Percentiles rank a stretch among this genome's conserved stretches.
These are phyloP conservation scores for Cochlearia excelsa DNA, from an alignment of 345 rosid genomes.

Conservation along the genomic window DNA sequence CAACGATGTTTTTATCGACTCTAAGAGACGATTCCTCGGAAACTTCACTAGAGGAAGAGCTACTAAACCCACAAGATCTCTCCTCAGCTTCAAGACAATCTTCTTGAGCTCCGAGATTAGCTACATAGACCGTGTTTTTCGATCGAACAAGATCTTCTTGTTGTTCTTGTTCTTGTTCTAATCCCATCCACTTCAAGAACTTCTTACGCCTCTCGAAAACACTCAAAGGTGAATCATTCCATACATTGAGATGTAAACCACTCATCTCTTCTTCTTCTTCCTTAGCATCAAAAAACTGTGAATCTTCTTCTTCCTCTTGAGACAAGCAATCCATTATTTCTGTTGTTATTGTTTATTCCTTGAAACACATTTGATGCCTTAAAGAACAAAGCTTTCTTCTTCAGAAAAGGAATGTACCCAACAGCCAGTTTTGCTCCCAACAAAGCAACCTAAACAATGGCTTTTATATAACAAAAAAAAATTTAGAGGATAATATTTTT, in stretches of 20 bases:
- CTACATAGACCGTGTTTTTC: conserved; percentile 7
- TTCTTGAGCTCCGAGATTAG: conserved; percentile 35
- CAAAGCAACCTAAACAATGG: conserved; percentile 51
- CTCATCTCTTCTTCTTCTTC: conserved; percentile 57
- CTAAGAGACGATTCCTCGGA: conserved; percentile 37
- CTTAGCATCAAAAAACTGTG: conserved; percentile 63
- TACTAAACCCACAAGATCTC: conserved; percentile 41
- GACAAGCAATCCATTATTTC: conserved; percentile 62
- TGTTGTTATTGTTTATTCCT: conserved; percentile 49
- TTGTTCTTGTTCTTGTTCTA: neutral
- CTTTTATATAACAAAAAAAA: conserved; percentile 13
- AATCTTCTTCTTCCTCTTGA: conserved; percentile 56
- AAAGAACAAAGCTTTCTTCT: conserved; percentile 40
- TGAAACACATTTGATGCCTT: conserved; percentile 46
- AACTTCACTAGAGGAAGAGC: conserved; percentile 37
- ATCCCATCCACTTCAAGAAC: conserved; percentile 54
- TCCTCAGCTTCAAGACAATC: conserved; percentile 47
- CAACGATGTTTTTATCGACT: conserved; percentile 28
- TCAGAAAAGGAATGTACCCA: conserved; percentile 34
- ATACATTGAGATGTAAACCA: conserved; percentile 35
- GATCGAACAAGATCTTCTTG: conserved; percentile 27
- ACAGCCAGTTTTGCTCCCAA: conserved; percentile 48
- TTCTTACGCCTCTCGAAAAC: conserved; percentile 43
- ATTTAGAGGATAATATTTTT: too few species aligned
- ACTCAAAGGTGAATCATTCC: conserved; percentile 47